phyloP scores from a whole-genome alignment of 257 asterid species.

The Gynochthodes officinalis region DNA sequence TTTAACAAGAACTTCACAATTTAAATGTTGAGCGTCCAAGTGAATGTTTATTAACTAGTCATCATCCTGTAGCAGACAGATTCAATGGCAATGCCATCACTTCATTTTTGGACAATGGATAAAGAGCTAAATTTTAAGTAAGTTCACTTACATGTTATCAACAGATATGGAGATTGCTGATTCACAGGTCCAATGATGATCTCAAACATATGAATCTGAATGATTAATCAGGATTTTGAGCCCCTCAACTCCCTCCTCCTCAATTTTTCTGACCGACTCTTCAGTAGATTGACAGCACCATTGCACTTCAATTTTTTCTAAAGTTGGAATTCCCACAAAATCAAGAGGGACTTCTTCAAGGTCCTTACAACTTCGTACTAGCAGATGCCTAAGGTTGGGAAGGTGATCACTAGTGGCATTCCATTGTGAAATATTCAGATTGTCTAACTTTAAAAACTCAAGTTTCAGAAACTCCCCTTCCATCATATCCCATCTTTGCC shows the following conservation, averaged over 20 bases:
- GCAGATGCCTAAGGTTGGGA: constrained; percentile 7
- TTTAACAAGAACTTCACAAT: background rate
- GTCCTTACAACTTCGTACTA: background rate
- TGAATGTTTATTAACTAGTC: background rate
- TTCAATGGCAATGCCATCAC: background rate
- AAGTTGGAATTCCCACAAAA: background rate
- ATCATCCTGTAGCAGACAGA: background rate
- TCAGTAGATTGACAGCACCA: background rate
- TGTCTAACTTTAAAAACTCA: constrained; percentile 7
- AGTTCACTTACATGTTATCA: background rate
- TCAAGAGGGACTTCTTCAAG: constrained; percentile 6
- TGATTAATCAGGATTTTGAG: background rate
- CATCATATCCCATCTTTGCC: background rate
- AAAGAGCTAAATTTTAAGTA: background rate
- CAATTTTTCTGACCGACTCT: background rate
- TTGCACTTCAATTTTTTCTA: background rate
- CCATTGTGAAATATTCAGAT: constrained; percentile 6
- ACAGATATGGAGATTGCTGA: too few species aligned
- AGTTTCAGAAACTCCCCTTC: constrained; percentile 6
- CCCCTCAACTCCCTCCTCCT: background rate
- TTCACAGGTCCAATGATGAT: background rate
- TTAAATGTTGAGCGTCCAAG: background rate
- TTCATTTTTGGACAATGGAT: background rate
- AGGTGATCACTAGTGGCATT: constrained; percentile 1
- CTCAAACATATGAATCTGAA: background rate